A percentile compares a stretch with the other conserved stretches of the same genome.
Conservation (phyloP, 225 moss, liverwort and hornwort species). For the Pseudisothecium myosuroides region DNA sequence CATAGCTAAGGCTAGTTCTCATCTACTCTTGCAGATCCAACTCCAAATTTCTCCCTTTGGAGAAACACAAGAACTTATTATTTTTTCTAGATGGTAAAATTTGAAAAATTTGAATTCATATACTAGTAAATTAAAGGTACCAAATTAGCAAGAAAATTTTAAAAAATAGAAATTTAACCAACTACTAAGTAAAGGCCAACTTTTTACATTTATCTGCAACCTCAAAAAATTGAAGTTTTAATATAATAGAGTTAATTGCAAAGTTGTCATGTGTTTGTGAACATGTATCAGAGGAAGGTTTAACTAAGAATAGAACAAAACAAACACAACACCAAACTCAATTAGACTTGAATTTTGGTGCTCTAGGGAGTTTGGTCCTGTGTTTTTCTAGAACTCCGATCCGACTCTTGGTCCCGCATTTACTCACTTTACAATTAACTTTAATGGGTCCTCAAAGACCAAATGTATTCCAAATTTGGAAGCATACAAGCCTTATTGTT, state of each 20-base stretch:
- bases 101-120: background rate
- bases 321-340: too few relatives aligned
- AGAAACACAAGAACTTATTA: background rate
- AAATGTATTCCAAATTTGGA: background rate
- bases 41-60: background rate
- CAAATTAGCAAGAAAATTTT: background rate
- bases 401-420: too few relatives aligned
- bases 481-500: background rate
- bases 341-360: too few relatives aligned
- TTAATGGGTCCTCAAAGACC: background rate
- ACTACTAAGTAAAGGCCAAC: background rate
- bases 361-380: too few relatives aligned
- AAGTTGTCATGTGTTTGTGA: too few relatives aligned
- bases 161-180: background rate
- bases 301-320: too few relatives aligned
- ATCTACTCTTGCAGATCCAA: rapidly evolving
- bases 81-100: background rate
- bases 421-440: too few relatives aligned
- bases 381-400: too few relatives aligned
- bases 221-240: background rate
- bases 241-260: too few relatives aligned
- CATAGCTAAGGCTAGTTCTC: background rate
- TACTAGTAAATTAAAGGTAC: background rate
- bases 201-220: background rate
- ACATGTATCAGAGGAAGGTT: too few relatives aligned